phyloP scores from a whole-genome alignment of 768 basidiomycete genomes.

The Leccinum rimulosum region DNA sequence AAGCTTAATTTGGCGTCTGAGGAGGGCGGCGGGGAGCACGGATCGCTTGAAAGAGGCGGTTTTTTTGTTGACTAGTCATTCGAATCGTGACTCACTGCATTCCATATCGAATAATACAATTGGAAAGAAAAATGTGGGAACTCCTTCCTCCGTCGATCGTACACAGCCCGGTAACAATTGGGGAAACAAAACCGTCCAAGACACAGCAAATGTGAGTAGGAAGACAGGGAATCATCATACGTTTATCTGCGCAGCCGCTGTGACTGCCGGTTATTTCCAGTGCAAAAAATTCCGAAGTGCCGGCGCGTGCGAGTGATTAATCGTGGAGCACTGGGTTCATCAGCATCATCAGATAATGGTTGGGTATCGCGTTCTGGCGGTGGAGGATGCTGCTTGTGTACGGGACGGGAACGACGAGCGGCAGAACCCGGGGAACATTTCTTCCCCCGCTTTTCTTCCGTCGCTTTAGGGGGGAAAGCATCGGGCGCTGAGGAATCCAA shows the following conservation, averaged over 20 bases:
- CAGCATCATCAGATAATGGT: slow-evolving; percentile 5
- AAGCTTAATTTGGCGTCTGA: neutral
- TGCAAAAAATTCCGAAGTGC: slow-evolving; percentile 40
- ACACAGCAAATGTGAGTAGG: neutral
- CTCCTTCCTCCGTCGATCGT: slow-evolving; percentile 4
- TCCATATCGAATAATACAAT: slow-evolving; percentile 4
- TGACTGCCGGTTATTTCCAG: slow-evolving; percentile 25
- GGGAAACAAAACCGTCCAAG: slow-evolving; percentile 4
- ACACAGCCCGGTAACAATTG: slow-evolving; percentile 9
- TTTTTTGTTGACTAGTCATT: slow-evolving; percentile 27
- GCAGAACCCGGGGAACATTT: slow-evolving; percentile 6
- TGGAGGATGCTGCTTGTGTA: slow-evolving; percentile 25
- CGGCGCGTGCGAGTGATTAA: slow-evolving; percentile 17
- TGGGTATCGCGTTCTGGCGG: slow-evolving; percentile 11
- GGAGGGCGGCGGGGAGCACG: neutral
- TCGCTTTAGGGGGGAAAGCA: slow-evolving; percentile 29
- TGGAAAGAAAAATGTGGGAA: slow-evolving; percentile 2
- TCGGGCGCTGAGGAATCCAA: slow-evolving; percentile 37
- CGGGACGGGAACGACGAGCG: slow-evolving; percentile 21
- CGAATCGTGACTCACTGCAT: neutral
- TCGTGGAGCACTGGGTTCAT: slow-evolving; percentile 8
- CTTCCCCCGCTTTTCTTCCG: slow-evolving; percentile 16
- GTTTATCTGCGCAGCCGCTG: slow-evolving; percentile 13
- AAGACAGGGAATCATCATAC: neutral
- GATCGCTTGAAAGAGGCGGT: slow-evolving; percentile 16